phyloP scores from a whole-genome alignment of 306 rosid species.

The Trifolium subterraneum region DNA sequence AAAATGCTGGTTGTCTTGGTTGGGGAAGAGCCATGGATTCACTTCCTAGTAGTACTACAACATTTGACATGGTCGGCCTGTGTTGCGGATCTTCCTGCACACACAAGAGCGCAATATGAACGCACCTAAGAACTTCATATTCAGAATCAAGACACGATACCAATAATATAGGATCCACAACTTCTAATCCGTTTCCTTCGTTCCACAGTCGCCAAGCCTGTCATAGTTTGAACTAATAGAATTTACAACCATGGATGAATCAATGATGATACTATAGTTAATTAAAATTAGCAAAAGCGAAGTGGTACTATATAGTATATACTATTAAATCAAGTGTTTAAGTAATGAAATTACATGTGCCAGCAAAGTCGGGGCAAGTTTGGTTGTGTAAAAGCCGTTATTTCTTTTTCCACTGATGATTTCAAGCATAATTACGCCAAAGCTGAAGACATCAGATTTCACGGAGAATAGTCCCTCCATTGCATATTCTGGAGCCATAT shows the following conservation, averaged over 20 bases:
- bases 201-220: conserved; percentile 64
- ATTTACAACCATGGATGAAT: not conserved
- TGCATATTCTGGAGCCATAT: conserved; percentile 70
- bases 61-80: conserved; percentile 60
- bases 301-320: not conserved
- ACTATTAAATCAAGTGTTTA: not conserved
- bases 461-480: conserved; percentile 62
- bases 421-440: conserved; percentile 66
- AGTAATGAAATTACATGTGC: conserved; percentile 53
- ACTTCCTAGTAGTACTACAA: conserved; percentile 49
- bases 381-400: conserved; percentile 48
- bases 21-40: conserved; percentile 48
- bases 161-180: conserved; percentile 51
- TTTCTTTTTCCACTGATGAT: conserved; percentile 58
- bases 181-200: conserved; percentile 51
- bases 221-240: not conserved
- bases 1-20: conserved; percentile 59
- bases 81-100: conserved; percentile 61
- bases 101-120: conserved; percentile 63
- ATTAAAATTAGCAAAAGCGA: not conserved
- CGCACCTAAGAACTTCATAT: conserved; percentile 46
- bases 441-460: conserved; percentile 69
- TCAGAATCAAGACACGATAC: conserved; percentile 20
- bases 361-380: conserved; percentile 51
- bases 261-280: not conserved